phyloP scores from a whole-genome alignment of 2,329 filamentous ascomycete species.

The Decorospora gaudefroyi region DNA sequence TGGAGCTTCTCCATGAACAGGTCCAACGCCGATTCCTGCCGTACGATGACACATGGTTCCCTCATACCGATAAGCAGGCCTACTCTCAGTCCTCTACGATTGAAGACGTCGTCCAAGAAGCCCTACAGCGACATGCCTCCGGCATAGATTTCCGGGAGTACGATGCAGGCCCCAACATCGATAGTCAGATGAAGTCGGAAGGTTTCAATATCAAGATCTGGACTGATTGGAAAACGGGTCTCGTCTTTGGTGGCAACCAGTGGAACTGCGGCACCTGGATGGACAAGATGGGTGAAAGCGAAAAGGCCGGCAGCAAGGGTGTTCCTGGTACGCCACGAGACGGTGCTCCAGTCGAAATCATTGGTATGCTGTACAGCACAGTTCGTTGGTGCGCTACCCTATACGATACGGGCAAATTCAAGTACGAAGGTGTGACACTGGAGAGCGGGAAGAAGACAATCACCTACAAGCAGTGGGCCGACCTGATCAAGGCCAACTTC shows the following conservation, averaged over 20 bases:
- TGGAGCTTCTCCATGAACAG: slow-evolving; percentile 72
- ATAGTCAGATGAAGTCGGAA: slow-evolving; percentile 88
- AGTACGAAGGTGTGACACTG: slow-evolving; percentile 72
- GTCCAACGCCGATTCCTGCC: slow-evolving; percentile 86
- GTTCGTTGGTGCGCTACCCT: slow-evolving; percentile 77
- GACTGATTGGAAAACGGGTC: slow-evolving; percentile 87
- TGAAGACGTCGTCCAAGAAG: slow-evolving; percentile 89
- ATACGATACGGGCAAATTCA: slow-evolving; percentile 69
- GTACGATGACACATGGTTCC: slow-evolving; percentile 95
- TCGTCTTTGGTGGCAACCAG: slow-evolving; percentile 94
- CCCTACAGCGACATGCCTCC: slow-evolving; percentile 85
- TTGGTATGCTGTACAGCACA: slow-evolving; percentile 87
- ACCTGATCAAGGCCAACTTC: slow-evolving; percentile 80
- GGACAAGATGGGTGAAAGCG: slow-evolving; percentile 99
- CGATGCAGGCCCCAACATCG: slow-evolving; percentile 85
- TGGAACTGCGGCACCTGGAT: slow-evolving; percentile 98
- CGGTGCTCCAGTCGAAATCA: slow-evolving; percentile 93
- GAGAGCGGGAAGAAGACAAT: slow-evolving; percentile 63
- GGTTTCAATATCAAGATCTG: slow-evolving; percentile 92
- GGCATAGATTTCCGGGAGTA: slow-evolving; percentile 93
- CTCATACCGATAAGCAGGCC: slow-evolving; percentile 76
- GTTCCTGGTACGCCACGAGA: slow-evolving; percentile 95
- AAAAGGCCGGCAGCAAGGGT: slow-evolving; percentile 87
- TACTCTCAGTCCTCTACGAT: slow-evolving; percentile 85
- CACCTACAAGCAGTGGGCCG: slow-evolving; percentile 77